Base-by-base conservation (phyloP, 106 monocot species). In the Xerophyta viscosa region DNA sequence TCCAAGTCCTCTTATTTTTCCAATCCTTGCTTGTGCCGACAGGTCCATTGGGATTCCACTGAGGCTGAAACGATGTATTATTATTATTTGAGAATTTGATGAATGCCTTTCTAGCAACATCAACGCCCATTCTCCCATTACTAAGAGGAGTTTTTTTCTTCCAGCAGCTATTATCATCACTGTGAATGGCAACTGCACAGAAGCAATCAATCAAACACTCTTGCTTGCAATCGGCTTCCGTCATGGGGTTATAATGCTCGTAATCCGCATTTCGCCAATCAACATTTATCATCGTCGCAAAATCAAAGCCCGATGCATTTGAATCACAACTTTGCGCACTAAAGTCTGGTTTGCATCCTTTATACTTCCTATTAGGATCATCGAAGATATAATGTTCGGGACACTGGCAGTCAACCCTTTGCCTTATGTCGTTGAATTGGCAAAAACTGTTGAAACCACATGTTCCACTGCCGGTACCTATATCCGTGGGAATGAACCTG, bases 391-490 rank as follows among this genome's bases (percentile, higher is more conserved):
- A 74, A 0, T 28, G 21, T 3, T 9, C 29, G 6, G 50, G 62
- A 50, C 74, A 74, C 37, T 20, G 0, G 50, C 74, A 74, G 20
- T 31, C 39, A 2, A 41, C 2, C 6, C n/a, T 3, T 19, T 9
- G 15, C 10, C 24, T 20, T 3, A 0, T 18, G 8, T 31, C 10
- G 6, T 22, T 48, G 17, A 3, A 28, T 2, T 3, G 14, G 50
- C 74, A 74, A 44, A 50, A 67, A 31, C 67, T 61, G 24, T 67
- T 67, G 57, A 45, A 50, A 6, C 74, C 67, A 23, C 74, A 74
- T 1, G 20, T 31, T 8, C 74, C 74, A 20, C 62, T 55, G 19
- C 66, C 62, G 5, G 14, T 7, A 5, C 20, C 8, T 46, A 19
- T 46, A 14, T 7, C 13, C 8, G 46, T 39, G 10, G 39, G 10